These are phyloP conservation scores for Suillus decipiens DNA, from an alignment of 768 basidiomycete genomes.

Conservation along the genomic window DNA sequence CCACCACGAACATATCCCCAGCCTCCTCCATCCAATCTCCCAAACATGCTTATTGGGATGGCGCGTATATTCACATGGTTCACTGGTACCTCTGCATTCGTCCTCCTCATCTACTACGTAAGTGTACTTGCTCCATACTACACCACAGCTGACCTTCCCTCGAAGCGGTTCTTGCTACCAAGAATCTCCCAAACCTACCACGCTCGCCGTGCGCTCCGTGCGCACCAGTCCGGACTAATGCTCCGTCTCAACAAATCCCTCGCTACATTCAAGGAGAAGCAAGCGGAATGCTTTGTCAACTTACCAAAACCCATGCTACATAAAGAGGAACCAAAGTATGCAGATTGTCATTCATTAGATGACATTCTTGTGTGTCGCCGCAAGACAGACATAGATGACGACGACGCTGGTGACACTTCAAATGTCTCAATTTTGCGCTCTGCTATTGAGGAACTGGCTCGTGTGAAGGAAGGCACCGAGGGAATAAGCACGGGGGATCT, in stretches of 20 bases:
- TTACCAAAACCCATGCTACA: conserved; percentile 56
- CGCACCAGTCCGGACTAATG: conserved; percentile 61
- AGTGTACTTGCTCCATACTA: conserved; percentile 21
- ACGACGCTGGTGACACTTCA: conserved; percentile 38
- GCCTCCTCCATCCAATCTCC: conserved; percentile 67
- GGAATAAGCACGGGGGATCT: conserved; percentile 59
- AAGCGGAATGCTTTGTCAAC: conserved; percentile 53
- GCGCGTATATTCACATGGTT: conserved; percentile 66
- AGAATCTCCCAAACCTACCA: conserved; percentile 57
- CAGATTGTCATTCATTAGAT: conserved; percentile 47
- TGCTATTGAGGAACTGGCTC: conserved; percentile 51
- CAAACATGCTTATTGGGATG: conserved; percentile 63
- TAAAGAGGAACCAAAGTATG: conserved; percentile 49
- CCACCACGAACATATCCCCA: conserved; percentile 77
- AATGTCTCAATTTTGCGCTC: conserved; percentile 63
- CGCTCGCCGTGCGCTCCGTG: conserved; percentile 61
- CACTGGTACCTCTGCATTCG: conserved; percentile 57
- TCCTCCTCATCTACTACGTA: conserved; percentile 70
- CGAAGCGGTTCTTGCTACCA: conserved; percentile 69
- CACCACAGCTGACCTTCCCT: conserved; percentile 13
- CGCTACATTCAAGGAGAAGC: conserved; percentile 53
- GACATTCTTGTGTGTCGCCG: conserved; percentile 31
- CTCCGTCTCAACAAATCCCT: conserved; percentile 56
- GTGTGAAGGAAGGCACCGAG: conserved; percentile 34
- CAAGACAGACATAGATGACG: conserved; percentile 9